These are phyloP conservation scores for Pestalotiopsis sp. DNA, from an alignment of 2,329 filamentous ascomycete genomes.

Conservation along the genomic window DNA sequence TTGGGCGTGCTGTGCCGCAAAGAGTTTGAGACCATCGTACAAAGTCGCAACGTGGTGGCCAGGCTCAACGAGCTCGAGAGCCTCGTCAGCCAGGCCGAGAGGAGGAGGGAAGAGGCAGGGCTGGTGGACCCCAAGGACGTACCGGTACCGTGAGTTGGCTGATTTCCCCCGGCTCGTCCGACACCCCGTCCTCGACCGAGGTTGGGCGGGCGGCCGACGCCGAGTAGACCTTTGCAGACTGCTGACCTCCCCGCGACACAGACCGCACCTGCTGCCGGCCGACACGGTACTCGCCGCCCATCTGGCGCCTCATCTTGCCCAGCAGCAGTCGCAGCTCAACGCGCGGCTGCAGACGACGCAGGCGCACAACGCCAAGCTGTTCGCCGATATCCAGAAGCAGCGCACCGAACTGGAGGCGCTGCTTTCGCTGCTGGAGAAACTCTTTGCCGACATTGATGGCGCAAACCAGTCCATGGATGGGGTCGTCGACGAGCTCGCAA, in stretches of 20 bases:
- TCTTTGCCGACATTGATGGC: slow-evolving; percentile 55
- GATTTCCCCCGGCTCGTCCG: neutral
- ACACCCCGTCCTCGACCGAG: neutral
- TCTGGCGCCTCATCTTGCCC: slow-evolving; percentile 52
- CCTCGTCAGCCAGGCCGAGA: slow-evolving; percentile 53
- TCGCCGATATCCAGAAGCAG: slow-evolving; percentile 54
- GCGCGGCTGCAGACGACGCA: slow-evolving; percentile 59
- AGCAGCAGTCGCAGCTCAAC: slow-evolving; percentile 59
- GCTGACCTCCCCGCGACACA: slow-evolving; percentile 10
- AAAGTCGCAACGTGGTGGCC: slow-evolving; percentile 53
- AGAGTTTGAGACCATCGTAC: slow-evolving; percentile 60
- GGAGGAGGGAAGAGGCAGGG: slow-evolving; percentile 36
- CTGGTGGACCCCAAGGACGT: slow-evolving; percentile 23
- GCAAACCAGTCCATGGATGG: slow-evolving; percentile 46
- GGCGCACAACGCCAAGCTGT: slow-evolving; percentile 57
- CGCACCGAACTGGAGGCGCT: slow-evolving; percentile 56
- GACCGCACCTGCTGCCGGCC: slow-evolving; percentile 60
- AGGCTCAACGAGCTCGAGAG: slow-evolving; percentile 62
- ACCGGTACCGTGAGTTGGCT: slow-evolving; percentile 48
- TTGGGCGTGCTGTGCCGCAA: slow-evolving; percentile 56
- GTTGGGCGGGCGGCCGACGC: neutral
- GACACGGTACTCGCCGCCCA: slow-evolving; percentile 56
- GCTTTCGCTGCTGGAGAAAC: slow-evolving; percentile 50
- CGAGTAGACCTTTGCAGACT: neutral
- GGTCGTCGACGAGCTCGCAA: slow-evolving; percentile 50